A percentile compares a stretch with the other conserved stretches of the same genome.
Conservation (phyloP, 2,329 filamentous ascomycete species). For the Metarhizium humberi region DNA sequence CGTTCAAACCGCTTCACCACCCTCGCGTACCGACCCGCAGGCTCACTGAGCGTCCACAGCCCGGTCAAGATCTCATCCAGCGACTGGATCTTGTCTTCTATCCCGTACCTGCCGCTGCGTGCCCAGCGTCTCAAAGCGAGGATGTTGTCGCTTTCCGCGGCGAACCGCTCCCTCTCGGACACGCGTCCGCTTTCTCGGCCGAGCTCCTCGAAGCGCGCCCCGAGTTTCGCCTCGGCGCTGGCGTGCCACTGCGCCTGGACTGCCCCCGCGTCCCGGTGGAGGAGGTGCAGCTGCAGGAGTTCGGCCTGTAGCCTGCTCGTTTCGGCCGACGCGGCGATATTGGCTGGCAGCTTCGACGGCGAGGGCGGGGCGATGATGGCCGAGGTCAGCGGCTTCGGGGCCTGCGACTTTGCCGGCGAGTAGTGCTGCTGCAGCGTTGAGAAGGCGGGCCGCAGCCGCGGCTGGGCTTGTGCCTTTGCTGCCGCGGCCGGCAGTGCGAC, state of each 20-base stretch:
- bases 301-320: constrained; percentile 52
- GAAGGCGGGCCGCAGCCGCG: constrained; percentile 44
- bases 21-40: constrained; percentile 45
- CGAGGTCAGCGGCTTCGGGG: constrained; percentile 53
- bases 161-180: constrained; percentile 28
- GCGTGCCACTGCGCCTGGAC: constrained; percentile 42
- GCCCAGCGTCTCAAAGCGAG: constrained; percentile 44
- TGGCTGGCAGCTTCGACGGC: constrained; percentile 51
- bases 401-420: constrained; percentile 51
- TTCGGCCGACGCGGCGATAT: constrained; percentile 49
- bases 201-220: constrained; percentile 32
- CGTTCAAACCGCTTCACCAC: constrained; percentile 48
- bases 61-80: constrained; percentile 48
- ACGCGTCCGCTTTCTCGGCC: constrained; percentile 24
- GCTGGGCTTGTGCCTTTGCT: constrained; percentile 13
- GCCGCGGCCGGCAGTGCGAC: constrained; percentile 7
- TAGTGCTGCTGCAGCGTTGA: constrained; percentile 58
- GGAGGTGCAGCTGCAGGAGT: constrained; percentile 54
- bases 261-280: constrained; percentile 45
- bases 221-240: constrained; percentile 43
- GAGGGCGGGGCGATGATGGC: constrained; percentile 49
- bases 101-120: constrained; percentile 17
- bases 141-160: constrained; percentile 40
- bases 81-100: constrained; percentile 48
- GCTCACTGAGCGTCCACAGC: constrained; percentile 48